Base-by-base conservation (phyloP, 2,329 filamentous ascomycete genomes). In the Calonectria hawksworthii region DNA sequence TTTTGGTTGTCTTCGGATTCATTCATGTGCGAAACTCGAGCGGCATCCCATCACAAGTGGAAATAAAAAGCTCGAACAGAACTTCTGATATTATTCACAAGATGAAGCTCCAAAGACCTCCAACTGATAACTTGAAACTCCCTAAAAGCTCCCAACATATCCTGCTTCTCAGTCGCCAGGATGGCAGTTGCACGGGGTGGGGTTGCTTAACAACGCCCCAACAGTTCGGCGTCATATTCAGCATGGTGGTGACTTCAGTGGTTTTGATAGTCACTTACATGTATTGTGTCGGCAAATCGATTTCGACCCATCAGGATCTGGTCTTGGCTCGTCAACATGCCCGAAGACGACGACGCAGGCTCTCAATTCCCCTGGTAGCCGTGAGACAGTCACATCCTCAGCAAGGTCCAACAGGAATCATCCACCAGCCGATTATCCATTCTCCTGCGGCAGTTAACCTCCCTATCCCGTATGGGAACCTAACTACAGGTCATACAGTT, bases 201-300 rank as follows among this genome's bases (percentile, higher is more conserved):
- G 72, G 80, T 52, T 88, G 87, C 72, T 80, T 88, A n/a, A 86
- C 79, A 34, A 59, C 76, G 13, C 76, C 83, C 0, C 81, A 86
- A 54, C 81, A 86, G 41, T 84, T 83, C 28, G 87, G 87, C 2
- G 82, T 88, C 36, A 83, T 88, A 21, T 83, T 86, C 72, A 85
- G 83, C 72, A 78, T 83, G 18, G 70, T 84, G 10, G 71, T 85
- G 9, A 76, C 82, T 2, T 75, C 77, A 5, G 73, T 83, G 16
- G 71, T 83, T 13, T 51, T 87, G 3, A 74, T 79, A 0, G 50
- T 86, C 16, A 66, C 82, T 6, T 83, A 83, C 47, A 82, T 85
- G 79, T 88, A 84, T 80, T 85, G 82, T 52, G 69, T 84, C 5
- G 84, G 83, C 2, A 79, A 70, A n/a, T 74, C 77, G 21, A 75